Conservation (phyloP, 352 stramenopile genomes). For the Phytophthora capsici region DNA sequence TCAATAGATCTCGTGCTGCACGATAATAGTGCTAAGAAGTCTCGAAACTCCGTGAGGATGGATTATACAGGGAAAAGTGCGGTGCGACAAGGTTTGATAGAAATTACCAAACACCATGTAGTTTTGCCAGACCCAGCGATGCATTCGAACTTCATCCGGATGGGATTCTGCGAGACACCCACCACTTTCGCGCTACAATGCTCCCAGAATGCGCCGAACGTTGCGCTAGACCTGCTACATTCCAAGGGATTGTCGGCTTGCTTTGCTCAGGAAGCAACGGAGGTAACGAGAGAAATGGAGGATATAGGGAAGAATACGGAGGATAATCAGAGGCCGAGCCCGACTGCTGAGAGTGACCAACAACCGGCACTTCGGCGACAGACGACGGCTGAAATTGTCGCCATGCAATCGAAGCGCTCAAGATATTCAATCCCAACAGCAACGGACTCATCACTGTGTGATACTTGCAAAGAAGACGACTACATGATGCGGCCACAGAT, state of each 20-base stretch:
- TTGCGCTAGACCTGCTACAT: conserved; percentile 78
- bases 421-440: conserved; percentile 52
- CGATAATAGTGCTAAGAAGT: conserved; percentile 49
- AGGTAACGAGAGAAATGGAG: conserved; percentile 29
- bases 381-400: conserved; percentile 75
- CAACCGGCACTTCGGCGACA: conserved; percentile 44
- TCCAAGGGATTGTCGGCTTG: conserved; percentile 63
- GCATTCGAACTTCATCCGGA: conserved; percentile 84
- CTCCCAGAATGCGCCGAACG: conserved; percentile 78
- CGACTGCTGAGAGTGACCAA: conserved; percentile 13
- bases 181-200: conserved; percentile 83
- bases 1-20: conserved; percentile 82
- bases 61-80: conserved; percentile 76
- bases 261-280: conserved; percentile 46
- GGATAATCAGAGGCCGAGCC: conserved; percentile 23
- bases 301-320: conserved; percentile 9
- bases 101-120: conserved; percentile 84
- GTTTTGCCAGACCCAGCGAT: conserved; percentile 78
- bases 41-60: conserved; percentile 50
- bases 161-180: conserved; percentile 75
- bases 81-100: conserved; percentile 70
- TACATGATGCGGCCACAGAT: conserved; percentile 85
- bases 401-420: conserved; percentile 69
- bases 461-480: conserved; percentile 78
- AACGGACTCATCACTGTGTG: conserved; percentile 46